Evolutionary conservation across 2,329 filamentous ascomycete genomes (phyloP), one percentile per base, ranked within the genome.

Genomic region (Ilyonectria destructans): DNA sequence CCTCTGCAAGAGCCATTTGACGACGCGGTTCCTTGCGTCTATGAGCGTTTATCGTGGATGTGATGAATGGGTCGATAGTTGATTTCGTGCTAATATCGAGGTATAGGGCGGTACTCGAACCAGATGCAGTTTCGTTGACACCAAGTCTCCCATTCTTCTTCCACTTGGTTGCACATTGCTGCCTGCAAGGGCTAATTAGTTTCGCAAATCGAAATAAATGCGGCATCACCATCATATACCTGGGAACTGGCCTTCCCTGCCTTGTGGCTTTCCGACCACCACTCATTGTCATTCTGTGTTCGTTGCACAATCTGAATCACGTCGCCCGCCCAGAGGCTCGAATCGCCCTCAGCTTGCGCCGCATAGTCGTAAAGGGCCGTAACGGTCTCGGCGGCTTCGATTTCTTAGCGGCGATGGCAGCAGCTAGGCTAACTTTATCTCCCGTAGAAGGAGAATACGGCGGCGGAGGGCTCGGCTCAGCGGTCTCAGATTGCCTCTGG

Each of bases 311-410:
- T 95, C 80, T 98, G 95, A 77, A 99, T 98, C 6, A 92, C 84
- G 69, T 99, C 96, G 6, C 96, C 95, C 0, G 94, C 90, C 19
- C 88, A 88, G 83, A 99, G 99, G 76, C 93, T 97, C 70, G 99
- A 84, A 79, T 99, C 96, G 3, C 95, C 95, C 71, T 97, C 95
- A 1, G 96, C 95, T 80, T 98, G 95, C 6, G 96, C 96, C 69
- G 97, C 94, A 78, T 97, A 99, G 78, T 98, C 96, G 81, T 98
- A 99, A 69, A 99, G 83, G 7, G 96, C 96, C 3, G 95, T 98
- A 37, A 93, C 95, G 0, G 89, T 95, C 81, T 98, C 62, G 90
- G 90, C 40, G 91, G 88, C 85, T 95, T 96, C 59, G 90, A 87
- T 69, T 87, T 88, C 65, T 85, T 85, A 15, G 87, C 87, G 2